phyloP scores from a whole-genome alignment of 2,329 filamentous ascomycete genomes.

The Aspergillus tubingensis region DNA sequence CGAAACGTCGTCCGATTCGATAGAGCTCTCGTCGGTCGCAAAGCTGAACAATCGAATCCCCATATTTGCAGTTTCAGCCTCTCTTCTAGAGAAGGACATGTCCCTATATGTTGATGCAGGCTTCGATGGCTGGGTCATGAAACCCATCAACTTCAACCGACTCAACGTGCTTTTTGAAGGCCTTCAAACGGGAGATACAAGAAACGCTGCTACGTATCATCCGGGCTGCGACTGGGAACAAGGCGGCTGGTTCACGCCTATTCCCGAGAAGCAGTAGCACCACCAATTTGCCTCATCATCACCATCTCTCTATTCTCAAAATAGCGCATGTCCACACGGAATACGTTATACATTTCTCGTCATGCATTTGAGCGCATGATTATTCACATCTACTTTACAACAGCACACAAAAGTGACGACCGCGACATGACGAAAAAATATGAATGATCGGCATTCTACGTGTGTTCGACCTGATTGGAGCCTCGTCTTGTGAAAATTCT shows the following conservation, averaged over 20 bases:
- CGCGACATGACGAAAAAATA: neutral
- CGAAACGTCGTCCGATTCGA: constrained; percentile 56
- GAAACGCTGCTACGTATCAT: constrained; percentile 67
- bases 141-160: constrained; percentile 80
- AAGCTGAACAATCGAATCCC: constrained; percentile 67
- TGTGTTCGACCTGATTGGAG: neutral
- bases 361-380: neutral
- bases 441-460: neutral
- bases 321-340: neutral
- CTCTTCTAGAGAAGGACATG: constrained; percentile 69
- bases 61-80: constrained; percentile 87
- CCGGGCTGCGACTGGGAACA: constrained; percentile 72
- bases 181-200: constrained; percentile 62
- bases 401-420: neutral
- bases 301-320: neutral
- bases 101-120: constrained; percentile 73
- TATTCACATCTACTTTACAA: neutral
- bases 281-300: neutral
- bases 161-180: constrained; percentile 69
- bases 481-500: neutral
- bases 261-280: neutral
- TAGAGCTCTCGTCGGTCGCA: constrained; percentile 61
- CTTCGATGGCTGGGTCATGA: constrained; percentile 89
- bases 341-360: neutral
- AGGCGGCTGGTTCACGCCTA: constrained; percentile 74